These are phyloP conservation scores for Colletotrichum falcatum DNA, from an alignment of 2,329 filamentous ascomycete genomes.

Conservation along the genomic window DNA sequence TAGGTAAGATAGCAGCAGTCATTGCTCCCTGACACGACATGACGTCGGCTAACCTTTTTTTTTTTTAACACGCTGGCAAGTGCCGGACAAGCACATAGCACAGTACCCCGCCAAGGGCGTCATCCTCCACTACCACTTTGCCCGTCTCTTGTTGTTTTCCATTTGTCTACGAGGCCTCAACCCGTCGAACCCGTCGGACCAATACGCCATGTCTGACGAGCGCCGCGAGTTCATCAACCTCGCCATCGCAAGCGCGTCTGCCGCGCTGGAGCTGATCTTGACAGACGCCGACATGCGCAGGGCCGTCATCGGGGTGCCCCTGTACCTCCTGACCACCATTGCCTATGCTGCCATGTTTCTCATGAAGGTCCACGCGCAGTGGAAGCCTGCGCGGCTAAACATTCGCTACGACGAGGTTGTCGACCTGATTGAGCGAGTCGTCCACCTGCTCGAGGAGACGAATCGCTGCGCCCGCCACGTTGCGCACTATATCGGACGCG, in stretches of 20 bases:
- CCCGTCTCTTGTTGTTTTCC: conserved; percentile 62
- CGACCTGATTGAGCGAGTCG: conserved; percentile 44
- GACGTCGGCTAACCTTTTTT: background rate
- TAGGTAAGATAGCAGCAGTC: conserved; percentile 47
- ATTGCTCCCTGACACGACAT: background rate
- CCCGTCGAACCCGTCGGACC: conserved; percentile 44
- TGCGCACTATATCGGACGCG: conserved; percentile 47
- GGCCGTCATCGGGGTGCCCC: conserved; percentile 48
- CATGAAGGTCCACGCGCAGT: conserved; percentile 49
- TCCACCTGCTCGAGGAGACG: conserved; percentile 45
- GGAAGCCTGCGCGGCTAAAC: conserved; percentile 46
- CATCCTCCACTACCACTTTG: conserved; percentile 63
- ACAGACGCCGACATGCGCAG: conserved; percentile 48
- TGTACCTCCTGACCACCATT: conserved; percentile 50
- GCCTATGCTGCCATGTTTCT: conserved; percentile 50
- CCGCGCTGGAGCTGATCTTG: conserved; percentile 47
- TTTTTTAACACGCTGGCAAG: no score
- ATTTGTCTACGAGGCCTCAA: conserved; percentile 56
- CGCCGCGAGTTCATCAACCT: conserved; percentile 57
- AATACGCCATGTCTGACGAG: conserved; percentile 58
- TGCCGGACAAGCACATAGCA: conserved; percentile 58
- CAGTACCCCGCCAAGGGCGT: conserved; percentile 63
- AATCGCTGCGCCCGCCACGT: conserved; percentile 47
- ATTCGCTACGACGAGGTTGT: conserved; percentile 49
- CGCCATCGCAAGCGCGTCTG: conserved; percentile 52